Conservation (phyloP, 2,329 filamentous ascomycete species). For the Fusarium temperatum region DNA sequence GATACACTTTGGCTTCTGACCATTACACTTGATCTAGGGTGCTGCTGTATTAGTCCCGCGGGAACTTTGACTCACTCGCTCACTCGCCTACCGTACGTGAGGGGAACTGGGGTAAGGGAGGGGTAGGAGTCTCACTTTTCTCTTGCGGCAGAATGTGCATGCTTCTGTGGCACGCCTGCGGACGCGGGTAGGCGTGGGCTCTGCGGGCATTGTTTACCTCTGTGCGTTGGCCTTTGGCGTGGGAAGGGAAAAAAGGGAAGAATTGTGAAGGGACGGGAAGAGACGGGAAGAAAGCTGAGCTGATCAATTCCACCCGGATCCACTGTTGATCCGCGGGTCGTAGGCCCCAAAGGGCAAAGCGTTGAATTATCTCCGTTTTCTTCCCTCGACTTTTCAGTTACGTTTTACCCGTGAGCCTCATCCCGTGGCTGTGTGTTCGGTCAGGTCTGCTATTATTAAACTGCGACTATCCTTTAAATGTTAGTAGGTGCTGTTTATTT, state of each 20-base stretch:
- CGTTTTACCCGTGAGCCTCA: neutral
- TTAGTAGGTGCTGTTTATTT: neutral
- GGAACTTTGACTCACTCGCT: neutral
- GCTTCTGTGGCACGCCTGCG: conserved; percentile 44
- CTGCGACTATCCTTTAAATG: neutral
- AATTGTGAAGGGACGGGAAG: conserved; percentile 2
- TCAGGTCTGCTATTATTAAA: neutral
- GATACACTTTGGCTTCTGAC: conserved; percentile 21
- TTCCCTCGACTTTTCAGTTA: neutral
- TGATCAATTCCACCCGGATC: neutral
- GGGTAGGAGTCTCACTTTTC: conserved; percentile 38
- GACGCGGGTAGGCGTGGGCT: conserved; percentile 17
- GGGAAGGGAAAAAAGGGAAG: neutral
- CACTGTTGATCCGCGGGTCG: conserved; percentile 21
- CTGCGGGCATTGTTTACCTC: neutral
- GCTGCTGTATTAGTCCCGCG: neutral
- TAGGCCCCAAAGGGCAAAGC: neutral
- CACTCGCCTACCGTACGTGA: neutral
- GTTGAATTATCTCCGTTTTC: neutral
- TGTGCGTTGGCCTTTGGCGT: neutral
- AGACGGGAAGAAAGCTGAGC: conserved; percentile 2
- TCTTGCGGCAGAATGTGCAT: conserved; percentile 44
- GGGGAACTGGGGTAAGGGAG: neutral
- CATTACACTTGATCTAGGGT: conserved; percentile 59
- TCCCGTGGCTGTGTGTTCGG: neutral